These are phyloP conservation scores for Amanita rubescens DNA, from an alignment of 768 basidiomycete genomes.

Conservation along the genomic window DNA sequence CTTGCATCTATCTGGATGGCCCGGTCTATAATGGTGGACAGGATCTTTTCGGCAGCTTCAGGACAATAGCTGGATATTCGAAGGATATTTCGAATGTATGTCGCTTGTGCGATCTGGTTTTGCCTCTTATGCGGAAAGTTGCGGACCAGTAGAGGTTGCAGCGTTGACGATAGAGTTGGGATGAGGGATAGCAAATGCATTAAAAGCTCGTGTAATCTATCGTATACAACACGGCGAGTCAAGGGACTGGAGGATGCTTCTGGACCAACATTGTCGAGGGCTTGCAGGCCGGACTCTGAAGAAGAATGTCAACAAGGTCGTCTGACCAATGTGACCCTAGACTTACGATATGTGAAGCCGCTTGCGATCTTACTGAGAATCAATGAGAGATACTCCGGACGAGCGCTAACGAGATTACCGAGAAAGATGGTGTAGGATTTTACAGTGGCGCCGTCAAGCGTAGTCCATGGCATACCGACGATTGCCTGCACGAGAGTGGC, in stretches of 20 bases:
- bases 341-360: constrained; percentile 86
- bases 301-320: constrained; percentile 5
- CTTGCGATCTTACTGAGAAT: constrained; percentile 77
- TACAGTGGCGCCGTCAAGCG: constrained; percentile 79
- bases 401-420: constrained; percentile 84
- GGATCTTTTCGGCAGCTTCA: constrained; percentile 75
- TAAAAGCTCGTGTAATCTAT: constrained; percentile 82
- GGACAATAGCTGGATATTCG: constrained; percentile 82
- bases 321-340: constrained; percentile 1
- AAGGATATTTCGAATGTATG: constrained; percentile 87
- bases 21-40: constrained; percentile 87
- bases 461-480: constrained; percentile 85
- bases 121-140: constrained; percentile 95
- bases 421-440: constrained; percentile 86
- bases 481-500: constrained; percentile 79
- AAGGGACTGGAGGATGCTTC: constrained; percentile 64
- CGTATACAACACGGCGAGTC: constrained; percentile 78
- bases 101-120: constrained; percentile 66
- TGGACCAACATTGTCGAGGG: constrained; percentile 46
- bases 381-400: constrained; percentile 84
- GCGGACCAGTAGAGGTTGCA: constrained; percentile 77
- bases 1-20: constrained; percentile 93
- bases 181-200: constrained; percentile 82
- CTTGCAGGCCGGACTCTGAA: constrained; percentile 66
- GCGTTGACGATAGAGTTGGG: constrained; percentile 82